A percentile compares a stretch with the other conserved stretches of the same genome.
These are phyloP conservation scores for Delonix regia DNA, from an alignment of 306 rosid genomes.

Conservation along the genomic window DNA sequence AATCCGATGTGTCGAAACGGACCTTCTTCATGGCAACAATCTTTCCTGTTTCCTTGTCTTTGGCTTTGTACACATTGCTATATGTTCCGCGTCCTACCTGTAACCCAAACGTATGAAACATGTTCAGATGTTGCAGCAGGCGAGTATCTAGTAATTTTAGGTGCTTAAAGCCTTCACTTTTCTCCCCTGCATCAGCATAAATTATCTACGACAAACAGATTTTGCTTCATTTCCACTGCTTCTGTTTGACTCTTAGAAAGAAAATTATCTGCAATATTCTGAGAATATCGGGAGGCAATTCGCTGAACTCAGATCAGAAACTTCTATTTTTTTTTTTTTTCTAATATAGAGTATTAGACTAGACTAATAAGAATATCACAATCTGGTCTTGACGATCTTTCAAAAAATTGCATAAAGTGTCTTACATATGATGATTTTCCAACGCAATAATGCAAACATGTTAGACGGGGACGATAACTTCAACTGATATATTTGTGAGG, in stretches of 20 bases:
- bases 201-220: not conserved
- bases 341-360: too few relatives aligned
- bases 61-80: constrained; percentile 83
- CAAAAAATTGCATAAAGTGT: too few relatives aligned
- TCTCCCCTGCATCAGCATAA: not conserved
- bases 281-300: not conserved
- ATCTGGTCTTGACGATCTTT: too few relatives aligned
- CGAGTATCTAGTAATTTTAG: not conserved
- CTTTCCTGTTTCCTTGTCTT: constrained; percentile 60
- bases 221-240: not conserved
- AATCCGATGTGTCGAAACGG: constrained; percentile 71
- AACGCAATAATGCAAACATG: not conserved
- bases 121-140: not conserved
- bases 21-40: constrained; percentile 83
- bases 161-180: not conserved
- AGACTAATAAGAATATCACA: too few relatives aligned
- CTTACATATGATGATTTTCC: not conserved
- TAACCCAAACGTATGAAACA: constrained; percentile 14
- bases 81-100: constrained; percentile 80
- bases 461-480: not conserved
- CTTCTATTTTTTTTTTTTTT: not conserved
- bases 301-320: not conserved
- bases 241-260: not conserved
- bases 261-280: not conserved
- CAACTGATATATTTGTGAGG: not conserved